These are phyloP conservation scores for Aschersonia sp. DNA, from an alignment of 2,329 filamentous ascomycete genomes.

Conservation along the genomic window DNA sequence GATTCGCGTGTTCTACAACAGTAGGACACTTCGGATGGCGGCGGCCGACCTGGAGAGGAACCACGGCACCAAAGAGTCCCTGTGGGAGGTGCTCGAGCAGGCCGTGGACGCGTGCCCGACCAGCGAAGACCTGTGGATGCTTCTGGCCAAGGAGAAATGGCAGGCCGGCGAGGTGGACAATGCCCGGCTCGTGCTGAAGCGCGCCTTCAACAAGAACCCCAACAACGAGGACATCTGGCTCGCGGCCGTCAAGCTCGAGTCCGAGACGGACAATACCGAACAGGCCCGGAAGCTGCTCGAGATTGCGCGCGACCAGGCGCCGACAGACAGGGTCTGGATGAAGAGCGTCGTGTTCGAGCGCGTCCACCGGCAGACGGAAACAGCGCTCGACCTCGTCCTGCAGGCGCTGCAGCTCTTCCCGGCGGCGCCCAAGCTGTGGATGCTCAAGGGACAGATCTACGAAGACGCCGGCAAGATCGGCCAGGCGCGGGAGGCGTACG, in stretches of 20 bases:
- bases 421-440: conserved; percentile 77
- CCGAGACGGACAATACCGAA: conserved; percentile 70
- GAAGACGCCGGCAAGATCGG: conserved; percentile 64
- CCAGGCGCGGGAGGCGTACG: conserved; percentile 81
- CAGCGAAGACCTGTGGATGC: conserved; percentile 87
- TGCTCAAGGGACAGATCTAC: conserved; percentile 98
- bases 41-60: conserved; percentile 84
- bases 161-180: conserved; percentile 76
- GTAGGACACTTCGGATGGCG: conserved; percentile 77
- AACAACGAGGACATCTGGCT: conserved; percentile 98
- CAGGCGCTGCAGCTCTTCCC: conserved; percentile 81
- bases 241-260: conserved; percentile 88
- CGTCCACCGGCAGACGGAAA: conserved; percentile 63
- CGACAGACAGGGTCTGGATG: conserved; percentile 94
- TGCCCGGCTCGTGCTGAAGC: conserved; percentile 69
- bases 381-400: conserved; percentile 74
- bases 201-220: conserved; percentile 87
- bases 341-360: conserved; percentile 91
- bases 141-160: conserved; percentile 91
- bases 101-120: conserved; percentile 87
- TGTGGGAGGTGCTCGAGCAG: conserved; percentile 80
- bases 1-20: conserved; percentile 76
- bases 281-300: conserved; percentile 71
- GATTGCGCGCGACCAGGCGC: conserved; percentile 73
- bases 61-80: conserved; percentile 68